Conservation (phyloP, 148 eudicot species). For the Drosera capensis region DNA sequence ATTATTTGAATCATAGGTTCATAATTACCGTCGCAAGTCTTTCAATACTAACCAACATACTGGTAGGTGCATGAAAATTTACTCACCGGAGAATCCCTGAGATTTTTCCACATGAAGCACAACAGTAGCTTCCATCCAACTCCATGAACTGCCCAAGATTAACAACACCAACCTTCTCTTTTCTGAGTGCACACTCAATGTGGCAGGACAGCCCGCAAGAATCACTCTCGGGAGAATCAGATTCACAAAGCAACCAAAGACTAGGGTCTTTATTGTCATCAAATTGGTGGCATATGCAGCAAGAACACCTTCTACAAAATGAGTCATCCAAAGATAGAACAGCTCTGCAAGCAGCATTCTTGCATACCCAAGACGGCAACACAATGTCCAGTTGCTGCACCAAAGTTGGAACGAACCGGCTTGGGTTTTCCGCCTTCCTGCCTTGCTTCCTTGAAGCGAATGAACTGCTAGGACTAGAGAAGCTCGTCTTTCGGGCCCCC, state of each 20-base stretch:
- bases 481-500: constrained; percentile 21
- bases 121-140: constrained; percentile 83
- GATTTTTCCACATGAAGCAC: constrained; percentile 92
- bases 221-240: constrained; percentile 34
- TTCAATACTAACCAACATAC: not conserved
- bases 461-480: constrained; percentile 16
- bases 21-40: not conserved
- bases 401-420: constrained; percentile 13
- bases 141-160: constrained; percentile 58
- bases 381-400: constrained; percentile 18
- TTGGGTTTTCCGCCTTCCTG: constrained; percentile 43
- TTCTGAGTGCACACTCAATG: constrained; percentile 71
- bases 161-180: constrained; percentile 63
- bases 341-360: constrained; percentile 71
- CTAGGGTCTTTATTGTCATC: constrained; percentile 95
- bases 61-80: constrained; percentile 4
- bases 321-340: constrained; percentile 30
- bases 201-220: constrained; percentile 80
- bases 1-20: not conserved
- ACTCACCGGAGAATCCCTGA: constrained; percentile 77
- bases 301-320: constrained; percentile 82
- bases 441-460: constrained; percentile 23
- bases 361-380: constrained; percentile 41
- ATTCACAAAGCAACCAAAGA: constrained; percentile 79
- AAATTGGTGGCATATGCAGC: constrained; percentile 73